These are phyloP conservation scores for Magnusiomyces magnusii DNA, from an alignment of 1,139 yeast genomes.

Conservation along the genomic window DNA sequence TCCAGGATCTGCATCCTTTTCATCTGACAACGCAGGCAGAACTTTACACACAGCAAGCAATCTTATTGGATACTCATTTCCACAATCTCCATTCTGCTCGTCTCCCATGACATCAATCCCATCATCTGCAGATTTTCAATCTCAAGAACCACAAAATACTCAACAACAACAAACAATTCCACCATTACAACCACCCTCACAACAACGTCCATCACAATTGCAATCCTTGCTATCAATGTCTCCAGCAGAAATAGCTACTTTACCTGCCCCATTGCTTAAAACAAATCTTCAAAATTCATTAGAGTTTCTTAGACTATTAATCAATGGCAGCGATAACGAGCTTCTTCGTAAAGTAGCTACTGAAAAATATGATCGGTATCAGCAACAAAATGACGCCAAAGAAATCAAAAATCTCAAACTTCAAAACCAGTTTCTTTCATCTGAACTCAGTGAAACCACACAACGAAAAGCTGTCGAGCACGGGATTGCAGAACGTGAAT, in stretches of 20 bases:
- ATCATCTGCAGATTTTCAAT: not conserved
- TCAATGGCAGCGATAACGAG: not conserved
- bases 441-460: slow-evolving; percentile 35
- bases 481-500: slow-evolving; percentile 41
- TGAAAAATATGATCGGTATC: not conserved
- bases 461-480: slow-evolving; percentile 44
- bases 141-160: not conserved
- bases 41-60: not conserved
- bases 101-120: not conserved
- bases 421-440: slow-evolving; percentile 36
- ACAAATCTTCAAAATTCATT: not conserved
- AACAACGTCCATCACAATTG: too few relatives aligned
- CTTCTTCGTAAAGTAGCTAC: not conserved
- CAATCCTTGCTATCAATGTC: not conserved
- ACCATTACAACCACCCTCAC: too few relatives aligned
- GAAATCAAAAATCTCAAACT: slow-evolving; percentile 26
- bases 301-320: not conserved
- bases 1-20: not conserved
- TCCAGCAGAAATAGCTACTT: not conserved
- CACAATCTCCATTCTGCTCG: not conserved
- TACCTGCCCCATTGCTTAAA: not conserved
- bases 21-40: not conserved
- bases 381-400: not conserved
- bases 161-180: not conserved
- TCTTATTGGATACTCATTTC: not conserved